Conservation (phyloP, 345 rosid species). For the Gossypium arboreum region DNA sequence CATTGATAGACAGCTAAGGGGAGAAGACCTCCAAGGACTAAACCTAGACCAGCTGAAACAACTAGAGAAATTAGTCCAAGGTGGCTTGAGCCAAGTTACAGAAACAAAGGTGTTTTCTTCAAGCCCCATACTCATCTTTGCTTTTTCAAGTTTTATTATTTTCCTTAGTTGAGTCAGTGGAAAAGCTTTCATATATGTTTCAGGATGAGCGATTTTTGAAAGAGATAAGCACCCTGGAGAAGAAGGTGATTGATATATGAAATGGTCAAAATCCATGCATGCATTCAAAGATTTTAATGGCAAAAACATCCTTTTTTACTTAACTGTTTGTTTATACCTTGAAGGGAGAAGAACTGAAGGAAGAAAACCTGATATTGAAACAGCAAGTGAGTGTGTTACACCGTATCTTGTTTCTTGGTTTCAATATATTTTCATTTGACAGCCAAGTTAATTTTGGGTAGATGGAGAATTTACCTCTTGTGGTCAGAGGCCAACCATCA, state of each 20-base stretch:
- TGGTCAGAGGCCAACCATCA: slow-evolving; percentile 12
- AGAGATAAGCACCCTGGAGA: slow-evolving; percentile 24
- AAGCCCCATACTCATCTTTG: background rate
- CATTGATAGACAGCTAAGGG: slow-evolving; percentile 29
- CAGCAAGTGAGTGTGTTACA: slow-evolving; percentile 15
- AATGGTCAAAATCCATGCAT: background rate
- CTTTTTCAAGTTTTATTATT: background rate
- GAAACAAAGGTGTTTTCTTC: slow-evolving; percentile 26
- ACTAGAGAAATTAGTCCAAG: slow-evolving; percentile 25
- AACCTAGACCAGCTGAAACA: slow-evolving; percentile 16
- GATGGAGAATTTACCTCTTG: background rate
- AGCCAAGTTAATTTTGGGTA: slow-evolving; percentile 7
- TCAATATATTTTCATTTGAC: background rate
- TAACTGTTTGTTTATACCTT: background rate
- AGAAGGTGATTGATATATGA: slow-evolving; percentile 20
- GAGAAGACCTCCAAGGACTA: slow-evolving; percentile 34
- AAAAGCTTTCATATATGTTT: background rate
- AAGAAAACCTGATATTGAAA: slow-evolving; percentile 30
- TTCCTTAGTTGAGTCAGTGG: background rate
- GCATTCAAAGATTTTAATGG: background rate
- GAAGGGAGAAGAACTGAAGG: slow-evolving; percentile 27
- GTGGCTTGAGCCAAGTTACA: slow-evolving; percentile 18
- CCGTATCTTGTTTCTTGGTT: background rate
- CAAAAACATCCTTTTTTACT: background rate
- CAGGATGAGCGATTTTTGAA: slow-evolving; percentile 22